Evolutionary conservation across 805 yeast species (phyloP).

Genomic region (Hanseniaspora nectarophila): DNA sequence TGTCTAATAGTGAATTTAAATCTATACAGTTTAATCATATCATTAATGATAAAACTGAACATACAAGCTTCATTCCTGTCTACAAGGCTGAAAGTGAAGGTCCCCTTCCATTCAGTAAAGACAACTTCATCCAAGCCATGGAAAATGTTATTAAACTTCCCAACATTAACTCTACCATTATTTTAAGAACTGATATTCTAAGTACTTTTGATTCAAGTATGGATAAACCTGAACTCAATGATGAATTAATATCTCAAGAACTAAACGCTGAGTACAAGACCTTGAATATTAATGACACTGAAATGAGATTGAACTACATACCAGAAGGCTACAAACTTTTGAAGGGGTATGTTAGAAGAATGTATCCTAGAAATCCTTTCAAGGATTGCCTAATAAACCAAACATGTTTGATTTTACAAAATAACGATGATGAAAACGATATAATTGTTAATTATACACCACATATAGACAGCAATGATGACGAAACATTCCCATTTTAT

Average conservation of each 20-base stretch:
- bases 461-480: constrained; percentile 37
- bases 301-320: constrained; percentile 23
- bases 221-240: constrained; percentile 17
- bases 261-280: constrained; percentile 15
- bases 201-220: constrained; percentile 36
- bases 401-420: constrained; percentile 49
- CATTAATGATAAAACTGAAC: neutral
- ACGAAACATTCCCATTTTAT: constrained; percentile 49
- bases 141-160: constrained; percentile 68
- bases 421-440: constrained; percentile 28
- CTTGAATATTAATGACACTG: constrained; percentile 33
- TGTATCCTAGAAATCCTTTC: constrained; percentile 84
- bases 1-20: neutral
- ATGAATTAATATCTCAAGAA: constrained; percentile 4
- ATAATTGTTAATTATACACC: constrained; percentile 65
- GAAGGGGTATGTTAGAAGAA: constrained; percentile 59
- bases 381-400: constrained; percentile 77
- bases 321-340: constrained; percentile 27
- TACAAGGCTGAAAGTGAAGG: neutral
- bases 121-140: constrained; percentile 67
- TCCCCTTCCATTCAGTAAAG: constrained; percentile 20
- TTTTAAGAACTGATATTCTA: constrained; percentile 74
- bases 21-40: constrained; percentile 3
- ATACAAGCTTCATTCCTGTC: neutral
- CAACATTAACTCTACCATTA: constrained; percentile 81